Conservation (phyloP, 2,329 filamentous ascomycete genomes). For the Penicillium griseofulvum region DNA sequence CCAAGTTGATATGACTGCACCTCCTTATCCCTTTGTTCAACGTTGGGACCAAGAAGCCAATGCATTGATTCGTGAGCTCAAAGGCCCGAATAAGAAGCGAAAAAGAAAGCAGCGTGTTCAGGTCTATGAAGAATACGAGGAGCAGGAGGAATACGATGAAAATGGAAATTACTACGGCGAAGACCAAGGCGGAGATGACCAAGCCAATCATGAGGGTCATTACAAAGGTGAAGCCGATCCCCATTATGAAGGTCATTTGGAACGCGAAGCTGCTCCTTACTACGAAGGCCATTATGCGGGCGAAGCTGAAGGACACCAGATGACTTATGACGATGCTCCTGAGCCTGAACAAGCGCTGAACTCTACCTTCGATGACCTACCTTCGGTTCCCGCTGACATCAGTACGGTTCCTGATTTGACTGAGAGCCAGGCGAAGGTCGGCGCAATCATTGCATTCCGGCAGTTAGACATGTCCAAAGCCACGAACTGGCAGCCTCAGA, state of each 20-base stretch:
- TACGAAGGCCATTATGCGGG: slow-evolving; percentile 23
- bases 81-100: slow-evolving; percentile 36
- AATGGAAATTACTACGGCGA: slow-evolving; percentile 34
- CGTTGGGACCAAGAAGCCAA: slow-evolving; percentile 80
- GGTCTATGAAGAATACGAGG: slow-evolving; percentile 40
- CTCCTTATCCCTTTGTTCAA: slow-evolving; percentile 86
- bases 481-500: slow-evolving; percentile 47
- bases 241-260: slow-evolving; percentile 1
- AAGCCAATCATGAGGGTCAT: neutral
- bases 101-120: slow-evolving; percentile 55
- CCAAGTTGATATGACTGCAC: slow-evolving; percentile 65
- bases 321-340: slow-evolving; percentile 44
- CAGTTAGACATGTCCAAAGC: slow-evolving; percentile 48
- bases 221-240: slow-evolving; percentile 22
- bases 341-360: slow-evolving; percentile 17
- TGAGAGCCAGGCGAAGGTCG: slow-evolving; percentile 33
- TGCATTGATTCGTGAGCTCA: slow-evolving; percentile 40
- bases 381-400: slow-evolving; percentile 58
- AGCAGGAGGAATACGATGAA: slow-evolving; percentile 43
- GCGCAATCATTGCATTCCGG: slow-evolving; percentile 47
- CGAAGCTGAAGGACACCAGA: slow-evolving; percentile 22
- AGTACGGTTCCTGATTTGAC: slow-evolving; percentile 55
- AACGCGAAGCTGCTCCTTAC: neutral
- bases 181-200: slow-evolving; percentile 35
- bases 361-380: slow-evolving; percentile 46